Base-by-base conservation (phyloP, 805 yeast genomes). In the Cephaloascus albidus region DNA sequence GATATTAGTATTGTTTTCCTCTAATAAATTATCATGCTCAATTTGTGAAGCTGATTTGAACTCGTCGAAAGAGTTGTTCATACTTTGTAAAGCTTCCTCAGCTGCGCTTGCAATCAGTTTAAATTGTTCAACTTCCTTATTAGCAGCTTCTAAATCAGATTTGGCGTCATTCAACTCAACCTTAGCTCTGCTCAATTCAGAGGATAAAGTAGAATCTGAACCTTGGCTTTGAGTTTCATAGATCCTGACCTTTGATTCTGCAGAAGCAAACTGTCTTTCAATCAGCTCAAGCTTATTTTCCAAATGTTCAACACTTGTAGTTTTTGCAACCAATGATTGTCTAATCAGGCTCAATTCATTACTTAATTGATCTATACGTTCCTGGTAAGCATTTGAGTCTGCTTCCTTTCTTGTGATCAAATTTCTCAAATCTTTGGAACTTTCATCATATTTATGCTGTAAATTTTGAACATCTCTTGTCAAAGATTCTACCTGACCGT, bases 61-160 rank as follows among this genome's bases (percentile, higher is more conserved):
- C 36, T 57, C 57, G 37, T 71, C 85, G 52, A 72, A 81, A 1
- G 80, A 63, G 17, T 62, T 60, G 20, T 74, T 77, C 43, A 85
- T 62, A 36, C 69, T 64, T 31, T 61, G 57, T 31, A 85, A 63
- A 4, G 88, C 77, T 38, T 72, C 74, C 51, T 85, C 94, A 3
- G 86, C 76, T 12, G 83, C 76, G 38, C 60, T 58, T 0, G 88
- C 78, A 33, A 85, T 68, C n/a, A 62, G 63, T 41, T 78, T 74
- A 52, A 80, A 74, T 46, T 81, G 79, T n/a, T 67, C 67, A 8
- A 74, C 69, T 48, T 72, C 77, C n/a, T 71, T 63, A 45, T 74
- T 73, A 1, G 85, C 75, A 14, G 72, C 61, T 18, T 68, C 72
- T 40, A 82, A 65, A 40, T 81, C 85, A 35, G 67, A 63, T 39